Evolutionary conservation across 1,139 yeast species (phyloP), one percentile per base, ranked within the genome.

Genomic region (Spathaspora sp.): DNA sequence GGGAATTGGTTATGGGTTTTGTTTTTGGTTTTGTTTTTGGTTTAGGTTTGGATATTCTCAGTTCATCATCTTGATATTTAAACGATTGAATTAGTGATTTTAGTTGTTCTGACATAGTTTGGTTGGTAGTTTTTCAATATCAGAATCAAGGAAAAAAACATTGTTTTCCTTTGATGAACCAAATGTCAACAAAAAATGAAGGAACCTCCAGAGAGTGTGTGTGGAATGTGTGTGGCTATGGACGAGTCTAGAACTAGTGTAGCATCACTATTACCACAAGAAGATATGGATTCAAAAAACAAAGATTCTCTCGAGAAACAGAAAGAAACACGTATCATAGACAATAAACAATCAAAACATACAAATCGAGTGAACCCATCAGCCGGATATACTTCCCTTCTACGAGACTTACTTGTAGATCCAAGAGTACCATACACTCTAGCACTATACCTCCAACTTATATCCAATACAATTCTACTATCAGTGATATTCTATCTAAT

Each of bases 361-460:
- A n/a, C n/a, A n/a, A n/a, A n/a, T n/a, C n/a, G n/a, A n/a, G n/a
- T n/a, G n/a, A n/a, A n/a, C n/a, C n/a, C n/a, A n/a, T n/a, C 38
- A 33, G 38, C 48, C 24, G 42, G 31, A 43, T 25, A 38, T 47
- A n/a, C 8, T 25, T 36, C 26, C 7, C 10, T 24, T n/a, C 20
- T 47, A 8, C 47, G 49, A 23, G 41, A 43, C 16, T 20, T 47
- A 6, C 43, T 56, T 23, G 49, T 53, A 9, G 56, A 51, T 39
- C 56, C 58, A 23, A 53, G 50, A 38, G 42, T 42, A 17, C 93
- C 95, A 0, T 83, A 82, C 54, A 78, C 86, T 20, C 61, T 89
- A 9, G 81, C 90, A 25, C 66, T 89, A 33, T 85, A 89, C 53
- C 66, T 89, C 31, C 97, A 90, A 61, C 72, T 89, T 6, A 47